Base-by-base conservation (phyloP, 306 rosid genomes). In the Fragaria ananassa region DNA sequence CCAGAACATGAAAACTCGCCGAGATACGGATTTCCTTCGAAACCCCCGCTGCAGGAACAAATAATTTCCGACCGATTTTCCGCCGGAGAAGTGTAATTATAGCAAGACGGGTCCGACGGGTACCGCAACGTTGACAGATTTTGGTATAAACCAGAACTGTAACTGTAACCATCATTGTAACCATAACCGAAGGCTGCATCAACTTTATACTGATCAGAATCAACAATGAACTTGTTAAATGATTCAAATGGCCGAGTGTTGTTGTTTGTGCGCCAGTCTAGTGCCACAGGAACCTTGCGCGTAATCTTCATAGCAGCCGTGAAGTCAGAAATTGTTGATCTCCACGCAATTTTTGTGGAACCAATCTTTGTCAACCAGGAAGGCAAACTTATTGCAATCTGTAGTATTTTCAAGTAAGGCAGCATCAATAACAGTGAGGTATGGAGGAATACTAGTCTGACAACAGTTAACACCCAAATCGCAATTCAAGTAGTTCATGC, bases 401-500 rank as follows among this genome's bases (percentile, higher is more conserved):
- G 1, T 35, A 34, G 46, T 61, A 12, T 13, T 5, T 3, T 12
- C 66, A 29, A 1, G 12, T 5, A 29, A 61, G 41, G n/a, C 12
- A 29, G 1, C 10, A 29, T 29, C 12, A 2, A 17, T 8, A 17
- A 35, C 2, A 8, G 27, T 65, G 47, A 18, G 29, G 6, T 65
- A 37, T 39, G 49, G 49, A 37, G 70, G 49, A 37, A 65, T 37
- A 37, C 27, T 78, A 73, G 21, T 45, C 8, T 23, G 5, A 49
- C 87, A 84, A 56, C 71, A 44, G 8, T 68, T 19, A 1, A 10
- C 10, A 10, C 25, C 15, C 5, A 72, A 11, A 23, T 64, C 70
- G 44, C 70, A 64, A 37, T 14, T 13, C 41, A 0, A 0, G 37
- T 29, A 1, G 8, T 37, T 4, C 5, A 4, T 37, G 3, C 0